Evolutionary conservation across 2,329 filamentous ascomycete species (phyloP).

Genomic region (Didymella pinodella): DNA sequence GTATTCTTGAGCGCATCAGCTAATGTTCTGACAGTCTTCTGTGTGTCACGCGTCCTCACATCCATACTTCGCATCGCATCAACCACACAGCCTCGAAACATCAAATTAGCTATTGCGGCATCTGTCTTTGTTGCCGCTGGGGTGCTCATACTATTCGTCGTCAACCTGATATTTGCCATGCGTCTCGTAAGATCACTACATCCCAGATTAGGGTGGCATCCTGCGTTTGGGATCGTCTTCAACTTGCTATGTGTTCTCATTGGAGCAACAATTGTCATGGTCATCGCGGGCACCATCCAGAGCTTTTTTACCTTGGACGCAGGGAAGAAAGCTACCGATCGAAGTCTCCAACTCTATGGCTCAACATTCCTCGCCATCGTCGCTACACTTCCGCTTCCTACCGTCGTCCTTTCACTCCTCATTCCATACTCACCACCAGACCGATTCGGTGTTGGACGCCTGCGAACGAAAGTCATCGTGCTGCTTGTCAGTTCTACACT

Average conservation of each 20-base stretch:
- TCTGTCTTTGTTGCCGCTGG: constrained; percentile 76
- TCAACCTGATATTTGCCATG: constrained; percentile 80
- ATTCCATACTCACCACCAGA: constrained; percentile 52
- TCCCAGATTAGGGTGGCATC: constrained; percentile 74
- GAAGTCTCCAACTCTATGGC: constrained; percentile 70
- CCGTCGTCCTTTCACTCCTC: constrained; percentile 60
- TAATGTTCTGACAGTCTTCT: constrained; percentile 46
- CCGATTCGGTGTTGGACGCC: constrained; percentile 74
- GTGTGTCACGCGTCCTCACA: constrained; percentile 54
- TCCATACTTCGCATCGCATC: constrained; percentile 49
- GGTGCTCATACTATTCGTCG: constrained; percentile 75
- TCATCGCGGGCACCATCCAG: constrained; percentile 71
- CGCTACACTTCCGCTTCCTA: constrained; percentile 71
- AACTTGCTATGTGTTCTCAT: constrained; percentile 67
- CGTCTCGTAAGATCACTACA: constrained; percentile 77
- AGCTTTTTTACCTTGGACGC: constrained; percentile 70
- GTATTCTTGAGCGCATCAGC: neutral
- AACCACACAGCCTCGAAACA: constrained; percentile 48
- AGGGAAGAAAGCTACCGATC: constrained; percentile 61
- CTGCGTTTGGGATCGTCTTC: constrained; percentile 61
- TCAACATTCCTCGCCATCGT: constrained; percentile 68
- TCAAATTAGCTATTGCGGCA: constrained; percentile 64
- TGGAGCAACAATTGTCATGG: constrained; percentile 66
- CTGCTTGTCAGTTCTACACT: constrained; percentile 66
- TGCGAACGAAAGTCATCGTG: constrained; percentile 71